These are phyloP conservation scores for Aurantiochytrium sp. DNA, from an alignment of 108 stramenopile genomes.

Conservation along the genomic window DNA sequence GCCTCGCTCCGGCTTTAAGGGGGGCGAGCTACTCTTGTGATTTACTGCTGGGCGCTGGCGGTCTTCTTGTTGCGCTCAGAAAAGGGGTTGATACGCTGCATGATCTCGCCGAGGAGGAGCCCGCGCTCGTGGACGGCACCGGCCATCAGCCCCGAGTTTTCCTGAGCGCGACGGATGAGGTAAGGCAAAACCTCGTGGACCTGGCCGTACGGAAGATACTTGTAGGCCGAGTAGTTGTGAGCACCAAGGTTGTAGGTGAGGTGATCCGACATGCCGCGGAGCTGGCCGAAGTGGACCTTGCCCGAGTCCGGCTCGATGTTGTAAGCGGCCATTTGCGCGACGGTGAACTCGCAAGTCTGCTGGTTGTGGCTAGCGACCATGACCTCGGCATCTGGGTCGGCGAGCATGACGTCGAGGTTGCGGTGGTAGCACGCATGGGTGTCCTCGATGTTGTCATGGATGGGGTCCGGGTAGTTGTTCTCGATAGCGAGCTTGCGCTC, in stretches of 20 bases:
- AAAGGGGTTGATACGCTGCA: background rate
- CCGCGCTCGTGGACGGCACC: background rate
- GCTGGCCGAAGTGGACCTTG: slow-evolving; percentile 81
- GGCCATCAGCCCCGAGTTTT: slow-evolving; percentile 77
- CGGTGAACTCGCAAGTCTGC: slow-evolving; percentile 67
- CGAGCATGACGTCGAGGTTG: slow-evolving; percentile 63
- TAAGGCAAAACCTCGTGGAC: slow-evolving; percentile 92
- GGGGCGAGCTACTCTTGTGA: too few species aligned
- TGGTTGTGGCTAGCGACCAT: slow-evolving; percentile 93
- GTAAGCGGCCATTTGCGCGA: slow-evolving; percentile 65
- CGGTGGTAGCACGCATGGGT: slow-evolving; percentile 77
- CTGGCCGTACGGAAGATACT: slow-evolving; percentile 91
- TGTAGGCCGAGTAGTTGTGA: slow-evolving; percentile 73
- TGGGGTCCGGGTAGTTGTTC: slow-evolving; percentile 59
- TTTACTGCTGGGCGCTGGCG: too few species aligned
- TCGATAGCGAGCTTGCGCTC: slow-evolving; percentile 72
- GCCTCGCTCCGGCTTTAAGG: too few species aligned
- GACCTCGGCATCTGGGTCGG: slow-evolving; percentile 65
- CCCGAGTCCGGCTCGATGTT: slow-evolving; percentile 52
- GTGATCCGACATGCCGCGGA: slow-evolving; percentile 92
- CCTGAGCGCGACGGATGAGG: slow-evolving; percentile 84
- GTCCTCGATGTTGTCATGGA: slow-evolving; percentile 71
- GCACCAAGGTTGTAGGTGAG: slow-evolving; percentile 85
- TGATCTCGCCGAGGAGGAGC: background rate
- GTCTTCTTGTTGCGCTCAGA: too few species aligned